phyloP scores from a whole-genome alignment of 495 filamentous ascomycete species.

The Tuber magnatum region DNA sequence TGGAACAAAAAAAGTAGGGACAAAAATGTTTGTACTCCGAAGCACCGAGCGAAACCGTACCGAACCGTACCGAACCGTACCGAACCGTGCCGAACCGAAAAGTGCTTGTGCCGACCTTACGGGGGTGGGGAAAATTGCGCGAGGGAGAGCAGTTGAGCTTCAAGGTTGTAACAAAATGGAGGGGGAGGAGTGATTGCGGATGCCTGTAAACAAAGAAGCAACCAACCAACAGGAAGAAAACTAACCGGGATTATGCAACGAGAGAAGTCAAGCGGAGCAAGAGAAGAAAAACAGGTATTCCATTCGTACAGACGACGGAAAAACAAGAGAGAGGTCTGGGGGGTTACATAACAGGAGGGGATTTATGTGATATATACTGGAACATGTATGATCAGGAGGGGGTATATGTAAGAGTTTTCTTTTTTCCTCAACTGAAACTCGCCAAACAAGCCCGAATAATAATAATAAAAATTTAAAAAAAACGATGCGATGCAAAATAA shows the following conservation, averaged over 20 bases:
- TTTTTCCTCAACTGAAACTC: background rate
- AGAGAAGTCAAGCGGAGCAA: background rate
- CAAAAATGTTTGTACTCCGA: background rate
- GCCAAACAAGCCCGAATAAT: slow-evolving; percentile 7
- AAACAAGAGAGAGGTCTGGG: background rate
- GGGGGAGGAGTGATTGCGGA: background rate
- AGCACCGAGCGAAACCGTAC: background rate
- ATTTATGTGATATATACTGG: slow-evolving; percentile 1
- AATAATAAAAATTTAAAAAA: slow-evolving; percentile 14
- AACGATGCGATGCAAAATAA: slow-evolving; percentile 12
- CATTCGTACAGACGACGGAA: background rate
- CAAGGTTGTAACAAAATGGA: background rate
- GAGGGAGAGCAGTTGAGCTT: background rate
- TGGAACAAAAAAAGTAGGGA: background rate
- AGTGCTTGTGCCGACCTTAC: background rate
- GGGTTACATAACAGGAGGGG: background rate
- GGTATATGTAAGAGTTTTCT: background rate
- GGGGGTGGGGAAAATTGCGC: background rate
- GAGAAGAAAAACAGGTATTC: background rate
- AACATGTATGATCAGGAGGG: background rate
- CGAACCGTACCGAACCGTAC: background rate
- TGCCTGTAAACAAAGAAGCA: background rate
- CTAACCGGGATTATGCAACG: background rate
- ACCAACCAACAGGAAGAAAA: background rate
- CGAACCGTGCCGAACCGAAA: background rate